Base-by-base conservation (phyloP, 2,329 filamentous ascomycete genomes). In the Mycosphaerella sp. region DNA sequence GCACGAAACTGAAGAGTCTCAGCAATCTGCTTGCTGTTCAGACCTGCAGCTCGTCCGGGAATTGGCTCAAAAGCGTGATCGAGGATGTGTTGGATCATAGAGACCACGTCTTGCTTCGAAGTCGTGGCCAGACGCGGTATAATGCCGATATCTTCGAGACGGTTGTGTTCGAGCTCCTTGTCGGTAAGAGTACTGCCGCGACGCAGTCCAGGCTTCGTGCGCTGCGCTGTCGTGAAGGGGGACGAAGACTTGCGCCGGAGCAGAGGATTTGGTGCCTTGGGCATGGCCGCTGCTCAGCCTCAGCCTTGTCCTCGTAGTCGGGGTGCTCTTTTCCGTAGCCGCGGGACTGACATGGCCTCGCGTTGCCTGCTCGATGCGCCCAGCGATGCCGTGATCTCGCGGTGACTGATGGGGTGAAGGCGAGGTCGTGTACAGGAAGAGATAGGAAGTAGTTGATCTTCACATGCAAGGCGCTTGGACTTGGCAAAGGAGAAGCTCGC, bases 11-110 rank as follows among this genome's bases (percentile, higher is more conserved):
- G 81, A 49, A 89, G 74, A 12, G 86, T 72, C 63, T 85, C 80
- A 2, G 84, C 75, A 11, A 83, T 81, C 9, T 83, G 76, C 17
- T 78, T 79, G 4, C 82, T 84, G 61, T 76, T 80, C 77, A 89
- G 82, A 21, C 85, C 84, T 0, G 78, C 73, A 7, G 72, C 73
- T 43, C 71, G 72, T 17, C 77, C 74, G 2, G 85, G 85, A 9
- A 89, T 73, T 1, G 78, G 72, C 39, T 76, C 78, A 72, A 88
- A 89, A 79, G 86, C 87, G 62, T 72, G 75, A 17, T 66, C 70
- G 38, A 78, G 79, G 47, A 85, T 79, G 68, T 84, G 80, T 48
- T 78, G 73, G 65, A 89, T 81, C 21, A 74, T 59, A 31, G 57
- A 61, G 6, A 64, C 31, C 1, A 70, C 64, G 55, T 83, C 82